Conservation (phyloP, 2,329 filamentous ascomycete species). For the Fusarium ambrosium region DNA sequence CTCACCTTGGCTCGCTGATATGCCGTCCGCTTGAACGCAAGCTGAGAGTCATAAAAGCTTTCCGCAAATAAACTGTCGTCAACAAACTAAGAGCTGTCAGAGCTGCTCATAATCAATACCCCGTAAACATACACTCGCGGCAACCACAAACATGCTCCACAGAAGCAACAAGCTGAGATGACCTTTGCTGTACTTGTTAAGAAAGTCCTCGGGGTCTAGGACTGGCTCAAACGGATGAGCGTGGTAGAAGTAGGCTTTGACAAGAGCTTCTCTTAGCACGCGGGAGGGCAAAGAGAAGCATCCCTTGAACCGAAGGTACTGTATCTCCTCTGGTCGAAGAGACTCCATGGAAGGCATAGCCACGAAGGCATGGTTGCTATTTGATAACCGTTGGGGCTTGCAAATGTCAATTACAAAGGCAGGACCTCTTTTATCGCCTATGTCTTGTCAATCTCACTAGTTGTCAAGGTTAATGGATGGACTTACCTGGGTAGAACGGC, state of each 20-base stretch:
- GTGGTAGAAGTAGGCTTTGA: slow-evolving; percentile 44
- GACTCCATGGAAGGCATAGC: neutral
- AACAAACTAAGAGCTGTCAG: slow-evolving; percentile 11
- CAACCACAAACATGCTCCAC: slow-evolving; percentile 50
- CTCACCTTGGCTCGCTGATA: slow-evolving; percentile 29
- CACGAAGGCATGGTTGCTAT: neutral
- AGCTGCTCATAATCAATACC: no score
- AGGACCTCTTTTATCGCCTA: slow-evolving; percentile 8
- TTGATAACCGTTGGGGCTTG: neutral
- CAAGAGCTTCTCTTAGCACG: slow-evolving; percentile 26
- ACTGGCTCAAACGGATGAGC: slow-evolving; percentile 45
- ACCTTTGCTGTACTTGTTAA: slow-evolving; percentile 26
- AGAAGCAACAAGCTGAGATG: slow-evolving; percentile 38
- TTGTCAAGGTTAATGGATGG: no score
- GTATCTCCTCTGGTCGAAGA: slow-evolving; percentile 17
- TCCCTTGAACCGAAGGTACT: slow-evolving; percentile 30
- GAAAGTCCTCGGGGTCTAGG: slow-evolving; percentile 39
- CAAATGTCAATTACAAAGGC: slow-evolving; percentile 19
- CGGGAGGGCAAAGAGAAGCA: slow-evolving; percentile 33
- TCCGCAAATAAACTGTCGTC: slow-evolving; percentile 5
- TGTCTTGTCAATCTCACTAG: neutral
- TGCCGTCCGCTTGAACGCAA: slow-evolving; percentile 24
- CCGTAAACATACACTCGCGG: slow-evolving; percentile 47
- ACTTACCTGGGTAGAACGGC: neutral
- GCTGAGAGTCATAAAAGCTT: neutral